phyloP scores from a whole-genome alignment of 2,329 filamentous ascomycete species.

The Sarocladium brachiariae region DNA sequence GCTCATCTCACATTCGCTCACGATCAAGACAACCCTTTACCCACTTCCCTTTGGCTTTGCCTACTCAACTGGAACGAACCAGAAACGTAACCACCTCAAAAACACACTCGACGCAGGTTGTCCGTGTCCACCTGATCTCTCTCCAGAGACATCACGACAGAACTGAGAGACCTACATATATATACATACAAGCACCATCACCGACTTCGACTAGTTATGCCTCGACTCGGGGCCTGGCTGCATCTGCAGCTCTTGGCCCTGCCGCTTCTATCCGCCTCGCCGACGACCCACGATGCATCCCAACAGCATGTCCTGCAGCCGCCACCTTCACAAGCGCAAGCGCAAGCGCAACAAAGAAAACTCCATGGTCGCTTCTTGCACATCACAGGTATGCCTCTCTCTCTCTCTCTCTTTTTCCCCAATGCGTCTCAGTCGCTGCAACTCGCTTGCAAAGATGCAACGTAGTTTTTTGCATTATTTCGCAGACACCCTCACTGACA shows the following conservation, averaged over 20 bases:
- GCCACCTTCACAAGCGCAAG: constrained; percentile 12
- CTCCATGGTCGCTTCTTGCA: constrained; percentile 76
- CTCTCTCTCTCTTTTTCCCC: no score
- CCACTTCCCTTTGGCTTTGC: no score
- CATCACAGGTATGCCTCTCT: constrained; percentile 62
- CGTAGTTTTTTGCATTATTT: no score
- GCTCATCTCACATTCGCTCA: no score
- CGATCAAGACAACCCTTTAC: no score
- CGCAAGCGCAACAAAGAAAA: constrained; percentile 29
- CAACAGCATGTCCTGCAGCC: constrained; percentile 15
- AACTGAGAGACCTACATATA: neutral
- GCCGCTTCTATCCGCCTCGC: constrained; percentile 17
- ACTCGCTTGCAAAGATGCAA: no score
- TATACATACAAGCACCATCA: no score
- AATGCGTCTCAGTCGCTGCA: no score
- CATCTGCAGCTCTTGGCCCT: constrained; percentile 21
- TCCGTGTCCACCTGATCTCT: no score
- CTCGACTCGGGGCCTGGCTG: constrained; percentile 21
- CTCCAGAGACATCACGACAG: neutral
- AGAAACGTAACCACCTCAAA: neutral
- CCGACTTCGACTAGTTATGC: constrained; percentile 13
- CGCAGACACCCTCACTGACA: no score
- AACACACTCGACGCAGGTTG: neutral
- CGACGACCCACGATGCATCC: constrained; percentile 14
- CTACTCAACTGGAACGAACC: no score